Evolutionary conservation across 495 filamentous ascomycete species (phyloP), one percentile per base, ranked within the genome.

Genomic region (Letharia columbiana): DNA sequence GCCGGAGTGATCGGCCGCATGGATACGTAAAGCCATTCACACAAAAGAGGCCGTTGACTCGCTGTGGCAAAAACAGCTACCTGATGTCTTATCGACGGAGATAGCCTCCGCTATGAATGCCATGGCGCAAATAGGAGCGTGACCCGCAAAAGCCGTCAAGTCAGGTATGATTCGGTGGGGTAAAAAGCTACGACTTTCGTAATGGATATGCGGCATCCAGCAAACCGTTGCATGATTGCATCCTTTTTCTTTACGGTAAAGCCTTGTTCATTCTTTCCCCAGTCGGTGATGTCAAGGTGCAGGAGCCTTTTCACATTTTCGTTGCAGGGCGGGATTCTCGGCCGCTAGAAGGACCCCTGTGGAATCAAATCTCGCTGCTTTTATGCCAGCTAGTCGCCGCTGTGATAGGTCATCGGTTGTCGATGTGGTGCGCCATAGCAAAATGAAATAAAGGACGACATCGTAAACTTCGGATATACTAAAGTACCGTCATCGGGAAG

Each of bases 281-380:
- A 28, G 23, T 28, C 23, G 10, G 28, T 54, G 62, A 54, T 50
- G 49, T 54, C 49, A 64, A 57, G 18, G 18, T 37, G 41, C 42
- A 64, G 62, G 62, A 64, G 39, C 50, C 33, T 57, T 17, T 57
- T 64, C 62, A 28, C 23, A 0, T 28, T 28, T 28, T 28, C 49
- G 17, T 47, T 1, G 62, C 47, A 17, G 3, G 13, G 50, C 62
- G 62, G 62, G 39, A 33, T 33, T 37, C n/a, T 64, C 50, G 62
- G 62, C 62, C 52, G 49, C 62, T 58, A 47, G 18, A 20, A 33
- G 9, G 20, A 49, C 41, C 63, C 63, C 35, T 59, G 63, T 23
- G 33, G 20, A 39, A 28, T 8, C 1, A 2, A 41, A 37, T 12
- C 39, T 59, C 18, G 63, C 63, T 65, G 62, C 62, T 28, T 65